Conservation (phyloP, 2,329 filamentous ascomycete species). For the Hymenoscyphus albidus region DNA sequence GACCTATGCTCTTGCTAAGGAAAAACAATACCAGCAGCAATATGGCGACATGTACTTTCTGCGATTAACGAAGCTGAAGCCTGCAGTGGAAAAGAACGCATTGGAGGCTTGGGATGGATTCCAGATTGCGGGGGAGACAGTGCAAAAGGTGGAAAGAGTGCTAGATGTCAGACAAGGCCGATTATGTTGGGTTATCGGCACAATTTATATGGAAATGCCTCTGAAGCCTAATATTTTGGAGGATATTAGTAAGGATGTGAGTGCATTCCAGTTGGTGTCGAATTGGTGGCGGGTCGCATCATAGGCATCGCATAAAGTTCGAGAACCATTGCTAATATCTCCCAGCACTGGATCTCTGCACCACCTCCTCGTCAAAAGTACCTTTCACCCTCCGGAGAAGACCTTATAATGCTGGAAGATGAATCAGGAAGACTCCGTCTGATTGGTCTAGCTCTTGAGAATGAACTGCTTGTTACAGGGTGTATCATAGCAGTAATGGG, state of each 20-base stretch:
- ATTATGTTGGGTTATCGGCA: conserved; percentile 91
- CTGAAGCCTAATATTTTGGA: conserved; percentile 95
- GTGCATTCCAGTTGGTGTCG: conserved; percentile 27
- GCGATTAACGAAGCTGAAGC: conserved; percentile 82
- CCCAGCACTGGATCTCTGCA: conserved; percentile 80
- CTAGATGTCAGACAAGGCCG: conserved; percentile 94
- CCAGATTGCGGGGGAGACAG: conserved; percentile 71
- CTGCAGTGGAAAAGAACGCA: conserved; percentile 72
- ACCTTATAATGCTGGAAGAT: conserved; percentile 85
- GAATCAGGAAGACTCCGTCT: conserved; percentile 86
- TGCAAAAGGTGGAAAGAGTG: conserved; percentile 77
- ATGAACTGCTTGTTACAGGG: conserved; percentile 78
- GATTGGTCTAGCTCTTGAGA: conserved; percentile 64
- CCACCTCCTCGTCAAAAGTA: conserved; percentile 77
- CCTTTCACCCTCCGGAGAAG: conserved; percentile 54
- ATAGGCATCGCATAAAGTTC: neutral
- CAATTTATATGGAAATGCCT: conserved; percentile 95
- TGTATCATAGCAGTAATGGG: conserved; percentile 93
- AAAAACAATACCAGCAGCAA: conserved; percentile 83
- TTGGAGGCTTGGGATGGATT: conserved; percentile 72
- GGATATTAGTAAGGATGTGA: conserved; percentile 86
- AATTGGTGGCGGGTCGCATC: neutral
- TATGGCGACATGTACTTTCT: conserved; percentile 98
- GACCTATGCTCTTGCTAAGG: conserved; percentile 68
- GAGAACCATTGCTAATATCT: neutral